Percentiles rank a stretch among this genome's conserved stretches.
phyloP scores from a whole-genome alignment of 2,329 filamentous ascomycete species.

The Simplicillium aogashimaense region DNA sequence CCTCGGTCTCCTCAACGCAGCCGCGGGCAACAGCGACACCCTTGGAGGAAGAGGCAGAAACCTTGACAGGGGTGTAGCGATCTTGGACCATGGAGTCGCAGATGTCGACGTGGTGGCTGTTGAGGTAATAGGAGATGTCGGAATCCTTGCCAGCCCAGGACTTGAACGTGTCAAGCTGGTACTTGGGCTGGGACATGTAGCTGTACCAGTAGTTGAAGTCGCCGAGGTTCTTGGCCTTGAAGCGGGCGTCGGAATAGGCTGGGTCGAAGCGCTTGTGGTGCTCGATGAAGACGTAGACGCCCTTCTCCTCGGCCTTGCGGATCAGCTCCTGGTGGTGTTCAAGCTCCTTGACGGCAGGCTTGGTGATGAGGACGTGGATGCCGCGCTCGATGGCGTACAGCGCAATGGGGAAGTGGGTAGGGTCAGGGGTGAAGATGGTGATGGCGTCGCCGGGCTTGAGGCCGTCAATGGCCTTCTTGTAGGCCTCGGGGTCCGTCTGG shows the following conservation, averaged over 20 bases:
- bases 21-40: conserved; percentile 72
- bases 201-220: conserved; percentile 99
- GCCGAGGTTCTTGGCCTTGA: conserved; percentile 65
- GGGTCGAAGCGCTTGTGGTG: conserved; percentile 97
- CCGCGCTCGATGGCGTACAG: conserved; percentile 82
- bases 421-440: conserved; percentile 92
- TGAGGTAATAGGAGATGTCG: conserved; percentile 93
- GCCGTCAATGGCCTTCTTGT: conserved; percentile 80
- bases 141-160: conserved; percentile 87
- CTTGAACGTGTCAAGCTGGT: conserved; percentile 87
- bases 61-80: conserved; percentile 64
- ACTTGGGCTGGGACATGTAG: conserved; percentile 93
- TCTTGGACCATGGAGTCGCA: conserved; percentile 81
- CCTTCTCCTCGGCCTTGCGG: conserved; percentile 58
- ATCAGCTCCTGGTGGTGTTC: conserved; percentile 70
- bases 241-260: conserved; percentile 79
- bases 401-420: conserved; percentile 86
- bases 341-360: conserved; percentile 81
- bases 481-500: conserved; percentile 64
- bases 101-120: conserved; percentile 89
- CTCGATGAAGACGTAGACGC: conserved; percentile 87
- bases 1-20: conserved; percentile 73
- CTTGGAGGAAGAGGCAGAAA: conserved; percentile 67
- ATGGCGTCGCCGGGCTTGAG: conserved; percentile 77
- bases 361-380: conserved; percentile 88